A percentile compares a stretch with the other conserved stretches of the same genome.
phyloP scores from a whole-genome alignment of 805 yeast species.

The Novakomyces olei region DNA sequence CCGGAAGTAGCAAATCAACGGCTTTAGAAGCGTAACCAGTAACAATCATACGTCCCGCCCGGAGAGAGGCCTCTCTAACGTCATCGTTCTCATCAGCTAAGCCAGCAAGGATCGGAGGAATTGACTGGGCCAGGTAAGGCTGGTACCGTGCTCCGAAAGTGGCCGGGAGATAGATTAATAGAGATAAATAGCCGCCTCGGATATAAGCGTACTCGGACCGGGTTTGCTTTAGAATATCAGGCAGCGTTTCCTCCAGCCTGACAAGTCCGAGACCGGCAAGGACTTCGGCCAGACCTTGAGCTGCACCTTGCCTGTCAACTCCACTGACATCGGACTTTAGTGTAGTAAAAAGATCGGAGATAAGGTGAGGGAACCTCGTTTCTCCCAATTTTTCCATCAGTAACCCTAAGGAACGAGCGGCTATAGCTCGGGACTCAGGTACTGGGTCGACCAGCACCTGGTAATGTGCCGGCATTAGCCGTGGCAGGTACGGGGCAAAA shows the following conservation, averaged over 20 bases:
- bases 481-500: constrained; percentile 58
- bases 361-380: constrained; percentile 77
- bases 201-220: constrained; percentile 42
- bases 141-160: constrained; percentile 83
- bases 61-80: constrained; percentile 69
- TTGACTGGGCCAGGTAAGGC: constrained; percentile 63
- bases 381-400: constrained; percentile 92
- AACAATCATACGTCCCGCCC: constrained; percentile 82
- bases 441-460: constrained; percentile 97
- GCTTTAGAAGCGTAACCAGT: constrained; percentile 81
- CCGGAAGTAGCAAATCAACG: constrained; percentile 80
- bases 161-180: constrained; percentile 73
- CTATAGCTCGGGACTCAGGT: constrained; percentile 89
- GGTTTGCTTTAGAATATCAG: constrained; percentile 53
- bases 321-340: constrained; percentile 54
- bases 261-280: constrained; percentile 73
- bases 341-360: constrained; percentile 55
- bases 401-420: constrained; percentile 91
- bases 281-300: constrained; percentile 90
- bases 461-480: constrained; percentile 62
- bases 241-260: constrained; percentile 74
- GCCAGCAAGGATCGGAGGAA: constrained; percentile 82
- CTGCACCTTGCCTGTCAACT: constrained; percentile 90
- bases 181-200: constrained; percentile 82
- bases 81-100: constrained; percentile 76